These are phyloP conservation scores for Tetradesmus obliquus DNA, from an alignment of 139 green algal species.

Conservation along the genomic window DNA sequence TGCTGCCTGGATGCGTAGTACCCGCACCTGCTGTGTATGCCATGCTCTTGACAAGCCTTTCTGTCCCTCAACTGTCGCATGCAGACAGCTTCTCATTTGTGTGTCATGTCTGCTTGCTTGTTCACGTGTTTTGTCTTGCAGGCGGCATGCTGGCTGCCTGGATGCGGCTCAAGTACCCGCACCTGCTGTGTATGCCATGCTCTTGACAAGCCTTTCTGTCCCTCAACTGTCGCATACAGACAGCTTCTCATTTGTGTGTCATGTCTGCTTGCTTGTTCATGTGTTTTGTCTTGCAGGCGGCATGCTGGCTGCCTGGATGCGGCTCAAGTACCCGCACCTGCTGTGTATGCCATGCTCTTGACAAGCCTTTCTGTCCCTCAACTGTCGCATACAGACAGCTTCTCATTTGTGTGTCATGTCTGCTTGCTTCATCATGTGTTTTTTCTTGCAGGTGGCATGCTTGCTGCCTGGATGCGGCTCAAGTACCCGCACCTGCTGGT, in stretches of 20 bases:
- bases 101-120: background rate
- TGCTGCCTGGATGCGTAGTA: slow-evolving; percentile 21
- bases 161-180: background rate
- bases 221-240: background rate
- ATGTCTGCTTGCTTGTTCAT: background rate
- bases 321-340: slow-evolving; percentile 46
- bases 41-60: background rate
- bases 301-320: slow-evolving; percentile 28
- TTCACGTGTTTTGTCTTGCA: background rate
- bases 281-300: background rate
- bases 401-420: background rate
- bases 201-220: background rate
- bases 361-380: background rate
- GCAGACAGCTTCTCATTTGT: background rate
- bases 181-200: background rate
- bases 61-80: background rate
- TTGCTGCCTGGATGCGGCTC: slow-evolving; percentile 29
- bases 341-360: background rate
- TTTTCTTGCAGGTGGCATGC: background rate
- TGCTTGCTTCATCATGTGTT: background rate
- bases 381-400: too few relatives aligned
- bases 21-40: background rate
- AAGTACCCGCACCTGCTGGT: slow-evolving; percentile 87
- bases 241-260: background rate
- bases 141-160: slow-evolving; percentile 27